Percentiles rank a stretch among this genome's conserved stretches.
phyloP scores from a whole-genome alignment of 2,329 filamentous ascomycete genomes.

The Sporothrix luriei region DNA sequence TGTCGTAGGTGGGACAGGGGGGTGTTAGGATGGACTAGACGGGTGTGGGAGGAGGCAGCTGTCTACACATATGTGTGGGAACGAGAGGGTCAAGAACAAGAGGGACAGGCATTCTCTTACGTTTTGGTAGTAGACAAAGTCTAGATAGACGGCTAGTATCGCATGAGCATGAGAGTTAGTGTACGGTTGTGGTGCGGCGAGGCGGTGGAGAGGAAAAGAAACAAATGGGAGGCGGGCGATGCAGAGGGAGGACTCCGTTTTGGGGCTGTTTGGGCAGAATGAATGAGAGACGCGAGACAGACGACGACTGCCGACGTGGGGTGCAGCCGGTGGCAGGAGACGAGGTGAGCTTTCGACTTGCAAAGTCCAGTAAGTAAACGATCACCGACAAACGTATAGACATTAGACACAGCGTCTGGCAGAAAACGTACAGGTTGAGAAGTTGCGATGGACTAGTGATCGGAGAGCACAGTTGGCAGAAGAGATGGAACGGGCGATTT shows the following conservation, averaged over 20 bases:
- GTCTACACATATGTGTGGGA: not conserved
- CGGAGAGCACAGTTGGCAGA: not conserved
- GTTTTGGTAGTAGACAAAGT: slow-evolving; percentile 21
- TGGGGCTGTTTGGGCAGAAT: not conserved
- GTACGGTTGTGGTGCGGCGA: not conserved
- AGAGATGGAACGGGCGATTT: not conserved
- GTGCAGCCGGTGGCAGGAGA: not conserved
- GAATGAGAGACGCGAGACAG: not conserved
- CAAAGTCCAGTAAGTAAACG: too few species aligned
- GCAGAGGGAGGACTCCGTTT: not conserved
- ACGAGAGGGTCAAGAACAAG: not conserved
- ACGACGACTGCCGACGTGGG: not conserved
- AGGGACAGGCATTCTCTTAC: slow-evolving; percentile 23
- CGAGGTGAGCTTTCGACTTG: slow-evolving; percentile 7
- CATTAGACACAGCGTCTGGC: not conserved
- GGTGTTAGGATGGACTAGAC: not conserved
- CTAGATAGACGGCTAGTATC: slow-evolving; percentile 27
- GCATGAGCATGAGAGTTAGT: slow-evolving; percentile 14
- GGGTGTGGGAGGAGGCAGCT: slow-evolving; percentile 14
- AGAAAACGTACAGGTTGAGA: not conserved
- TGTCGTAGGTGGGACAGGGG: not conserved
- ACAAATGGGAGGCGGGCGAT: not conserved
- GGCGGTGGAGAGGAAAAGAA: not conserved
- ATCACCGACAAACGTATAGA: not conserved
- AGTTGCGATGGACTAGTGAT: not conserved